Conservation (phyloP, 352 stramenopile genomes). For the Phytophthora uliginosa region DNA sequence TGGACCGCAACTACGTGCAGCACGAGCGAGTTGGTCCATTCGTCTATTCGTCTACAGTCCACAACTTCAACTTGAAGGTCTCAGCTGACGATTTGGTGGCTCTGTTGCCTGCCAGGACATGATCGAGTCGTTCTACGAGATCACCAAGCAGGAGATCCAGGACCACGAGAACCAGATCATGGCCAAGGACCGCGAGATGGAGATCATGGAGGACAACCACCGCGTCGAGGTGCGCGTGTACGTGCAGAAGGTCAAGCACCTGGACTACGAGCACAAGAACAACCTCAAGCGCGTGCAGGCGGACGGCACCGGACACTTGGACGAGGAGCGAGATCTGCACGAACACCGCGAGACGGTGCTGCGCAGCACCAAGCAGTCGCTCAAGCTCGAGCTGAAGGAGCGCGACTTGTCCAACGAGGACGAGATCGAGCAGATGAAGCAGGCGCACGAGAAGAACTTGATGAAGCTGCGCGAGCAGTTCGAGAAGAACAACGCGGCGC, state of each 20-base stretch:
- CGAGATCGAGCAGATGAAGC: slow-evolving; percentile 92
- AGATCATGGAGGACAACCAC: slow-evolving; percentile 97
- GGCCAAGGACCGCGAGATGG: slow-evolving; percentile 95
- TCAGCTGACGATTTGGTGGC: not conserved
- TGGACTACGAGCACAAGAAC: slow-evolving; percentile 97
- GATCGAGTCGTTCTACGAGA: slow-evolving; percentile 97
- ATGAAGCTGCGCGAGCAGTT: slow-evolving; percentile 93
- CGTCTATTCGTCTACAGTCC: slow-evolving; percentile 35
- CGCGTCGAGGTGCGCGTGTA: slow-evolving; percentile 94
- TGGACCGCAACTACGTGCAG: slow-evolving; percentile 96
- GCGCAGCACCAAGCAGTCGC: slow-evolving; percentile 77
- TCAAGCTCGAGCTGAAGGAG: slow-evolving; percentile 89
- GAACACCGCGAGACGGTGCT: slow-evolving; percentile 70
- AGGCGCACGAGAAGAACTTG: slow-evolving; percentile 95
- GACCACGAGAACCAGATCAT: slow-evolving; percentile 94
- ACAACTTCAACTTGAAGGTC: slow-evolving; percentile 16
- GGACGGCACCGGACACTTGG: slow-evolving; percentile 72
- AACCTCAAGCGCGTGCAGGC: slow-evolving; percentile 90
- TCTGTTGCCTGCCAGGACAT: slow-evolving; percentile 75
- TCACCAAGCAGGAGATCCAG: slow-evolving; percentile 93
- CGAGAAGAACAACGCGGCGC: slow-evolving; percentile 83
- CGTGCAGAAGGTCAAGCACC: slow-evolving; percentile 96
- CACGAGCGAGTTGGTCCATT: slow-evolving; percentile 80
- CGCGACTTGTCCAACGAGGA: slow-evolving; percentile 88
- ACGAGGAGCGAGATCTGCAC: slow-evolving; percentile 84